Base-by-base conservation (phyloP, 2,329 filamentous ascomycete species). In the Dryadomyces quercivorus region DNA sequence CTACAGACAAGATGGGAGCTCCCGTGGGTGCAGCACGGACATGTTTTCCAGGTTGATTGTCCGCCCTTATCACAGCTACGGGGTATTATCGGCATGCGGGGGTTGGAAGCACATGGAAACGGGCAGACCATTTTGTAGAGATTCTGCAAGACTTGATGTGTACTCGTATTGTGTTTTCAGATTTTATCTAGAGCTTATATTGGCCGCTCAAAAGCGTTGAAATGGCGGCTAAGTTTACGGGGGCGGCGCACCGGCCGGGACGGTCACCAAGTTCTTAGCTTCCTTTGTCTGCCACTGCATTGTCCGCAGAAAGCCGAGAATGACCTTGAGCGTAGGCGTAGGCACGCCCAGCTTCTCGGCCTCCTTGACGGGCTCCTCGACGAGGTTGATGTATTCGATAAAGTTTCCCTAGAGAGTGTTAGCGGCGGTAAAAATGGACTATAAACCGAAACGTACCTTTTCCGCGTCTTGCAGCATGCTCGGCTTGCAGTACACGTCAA, bases 321-420 rank as follows among this genome's bases (percentile, higher is more conserved):
- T 59, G 9, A 70, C 68, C 55, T 66, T 64, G 26, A 80, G 62
- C 18, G 71, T 75, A 0, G 76, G 76, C 66, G 74, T 75, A 2
- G 65, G 54, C 1, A 81, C 75, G 1, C 76, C 75, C 0, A 67
- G 63, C 42, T 62, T 63, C 58, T 71, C 70, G 0, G 72, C 78
- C 59, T 76, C 77, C 2, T 73, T 65, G 48, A 81, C 57, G 18
- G 77, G 75, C 65, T 81, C 77, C 1, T 77, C 77, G 3, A 80
- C 63, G 34, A 81, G 69, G 56, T 74, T 78, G 61, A 81, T 77
- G 50, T 73, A 70, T 62, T 82, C 78, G 56, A 77, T 74, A 67
- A 77, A 77, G 40, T 47, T 47, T 22, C 45, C 45, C 43, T 66
- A 63, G 12, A 72, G 63, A 63, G 78, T 76, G 58, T 73, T 70